Evolutionary conservation across 2,329 filamentous ascomycete genomes (phyloP), one percentile per base, ranked within the genome.

Genomic region (Coniochaeta hoffmannii): DNA sequence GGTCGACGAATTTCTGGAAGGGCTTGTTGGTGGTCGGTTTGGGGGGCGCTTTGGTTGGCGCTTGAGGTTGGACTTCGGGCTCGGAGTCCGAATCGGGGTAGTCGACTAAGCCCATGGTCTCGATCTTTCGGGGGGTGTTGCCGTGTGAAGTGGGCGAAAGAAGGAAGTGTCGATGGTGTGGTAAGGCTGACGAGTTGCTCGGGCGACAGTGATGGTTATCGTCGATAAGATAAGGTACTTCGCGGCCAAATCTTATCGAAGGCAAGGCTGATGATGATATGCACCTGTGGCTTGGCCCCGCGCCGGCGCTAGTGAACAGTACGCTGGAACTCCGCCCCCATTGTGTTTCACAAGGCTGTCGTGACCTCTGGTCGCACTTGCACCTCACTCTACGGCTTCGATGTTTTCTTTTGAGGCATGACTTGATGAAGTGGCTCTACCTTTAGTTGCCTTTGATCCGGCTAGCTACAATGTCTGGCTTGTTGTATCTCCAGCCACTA

Each of bases 1-100:
- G 83, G 72, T 94, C 88, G 71, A 96, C 83, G 55, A 94, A 83
- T 70, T 91, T 92, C 65, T 88, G 86, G 66, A 91, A 88, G 17
- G 82, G 73, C 57, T 86, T 80, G 69, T 89, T 81, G 22, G 74
- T 67, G 28, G 58, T 50, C 14, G 49, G 49, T 52, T 64, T 56
- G 52, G 68, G n/a, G n/a, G n/a, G 61, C 24, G 24, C 24, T 63
- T 75, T 69, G 22, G 67, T 55, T 49, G 61, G 61, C 8, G 65
- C 64, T 56, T 57, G 56, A 36, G 57, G 55, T 67, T 64, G 50
- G 17, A 64, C 57, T 56, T 70, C 69, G 35, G 71, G 57, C 55
- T 89, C 86, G 15, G 77, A 77, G 55, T 88, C 87, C 0, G 86
- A 93, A 67, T 91, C 89, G 9, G 89, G 91, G 64, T 95, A 96